Evolutionary conservation across 2,329 filamentous ascomycete species (phyloP).

Genomic region (Erysiphe pulchra): DNA sequence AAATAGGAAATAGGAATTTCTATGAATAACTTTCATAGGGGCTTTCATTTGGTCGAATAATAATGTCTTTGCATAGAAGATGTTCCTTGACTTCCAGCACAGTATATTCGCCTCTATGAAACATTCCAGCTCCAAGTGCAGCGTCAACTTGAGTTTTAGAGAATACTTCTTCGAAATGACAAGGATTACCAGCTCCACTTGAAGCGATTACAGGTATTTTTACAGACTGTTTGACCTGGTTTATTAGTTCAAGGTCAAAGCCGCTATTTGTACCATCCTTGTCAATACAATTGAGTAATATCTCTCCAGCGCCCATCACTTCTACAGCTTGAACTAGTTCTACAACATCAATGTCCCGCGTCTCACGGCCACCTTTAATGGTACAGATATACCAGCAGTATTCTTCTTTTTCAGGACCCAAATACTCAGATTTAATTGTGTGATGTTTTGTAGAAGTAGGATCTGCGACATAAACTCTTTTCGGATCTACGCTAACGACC

Average conservation of each 20-base stretch:
- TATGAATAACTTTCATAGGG: neutral
- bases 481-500: constrained; percentile 84
- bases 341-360: constrained; percentile 76
- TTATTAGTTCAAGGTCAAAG: constrained; percentile 80
- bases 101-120: constrained; percentile 85
- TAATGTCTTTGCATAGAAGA: constrained; percentile 40
- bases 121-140: constrained; percentile 88
- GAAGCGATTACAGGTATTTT: constrained; percentile 88
- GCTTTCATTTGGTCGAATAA: constrained; percentile 54
- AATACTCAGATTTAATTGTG: constrained; percentile 42
- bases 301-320: constrained; percentile 85
- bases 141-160: constrained; percentile 66
- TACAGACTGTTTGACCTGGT: constrained; percentile 64
- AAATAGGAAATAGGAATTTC: no score
- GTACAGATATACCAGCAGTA: constrained; percentile 97
- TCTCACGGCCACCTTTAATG: constrained; percentile 82
- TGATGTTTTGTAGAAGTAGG: constrained; percentile 44
- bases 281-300: constrained; percentile 93
- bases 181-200: constrained; percentile 69
- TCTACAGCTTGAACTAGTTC: constrained; percentile 76
- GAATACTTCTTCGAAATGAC: constrained; percentile 82
- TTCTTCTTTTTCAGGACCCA: constrained; percentile 49
- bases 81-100: constrained; percentile 83
- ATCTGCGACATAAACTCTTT: constrained; percentile 56
- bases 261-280: constrained; percentile 84